Percentiles rank a stretch among this genome's conserved stretches.
Conservation (phyloP, 495 filamentous ascomycete species). For the Aspergillus nanangensis region DNA sequence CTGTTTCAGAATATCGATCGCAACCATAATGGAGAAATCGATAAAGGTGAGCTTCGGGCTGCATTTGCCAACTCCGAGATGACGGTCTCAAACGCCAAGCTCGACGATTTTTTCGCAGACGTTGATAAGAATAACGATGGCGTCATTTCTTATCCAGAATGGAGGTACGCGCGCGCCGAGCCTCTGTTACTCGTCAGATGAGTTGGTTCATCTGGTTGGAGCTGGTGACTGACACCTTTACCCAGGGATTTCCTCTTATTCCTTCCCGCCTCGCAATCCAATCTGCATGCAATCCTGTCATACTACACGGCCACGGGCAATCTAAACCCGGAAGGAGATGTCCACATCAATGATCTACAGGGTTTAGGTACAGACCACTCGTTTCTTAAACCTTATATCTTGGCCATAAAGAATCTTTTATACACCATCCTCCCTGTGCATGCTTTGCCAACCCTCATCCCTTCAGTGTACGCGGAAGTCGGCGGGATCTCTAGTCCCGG, state of each 20-base stretch:
- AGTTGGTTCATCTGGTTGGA: neutral
- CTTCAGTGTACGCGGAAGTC: constrained; percentile 36
- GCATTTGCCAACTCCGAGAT: constrained; percentile 80
- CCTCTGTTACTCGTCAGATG: neutral
- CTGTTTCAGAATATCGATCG: constrained; percentile 87
- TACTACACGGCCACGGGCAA: constrained; percentile 90
- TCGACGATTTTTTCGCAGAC: constrained; percentile 82
- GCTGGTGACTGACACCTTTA: neutral
- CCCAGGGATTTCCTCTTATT: constrained; percentile 90
- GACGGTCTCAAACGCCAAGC: constrained; percentile 66
- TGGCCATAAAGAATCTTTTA: constrained; percentile 35
- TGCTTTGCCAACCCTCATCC: constrained; percentile 34
- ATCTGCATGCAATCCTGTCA: constrained; percentile 79
- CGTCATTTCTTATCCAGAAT: constrained; percentile 87
- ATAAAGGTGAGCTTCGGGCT: constrained; percentile 72
- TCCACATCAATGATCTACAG: constrained; percentile 84
- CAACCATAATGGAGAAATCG: constrained; percentile 81
- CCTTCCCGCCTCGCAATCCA: constrained; percentile 67
- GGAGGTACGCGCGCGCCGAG: constrained; percentile 65
- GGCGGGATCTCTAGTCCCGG: constrained; percentile 18
- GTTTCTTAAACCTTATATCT: constrained; percentile 56
- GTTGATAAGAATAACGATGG: constrained; percentile 89
- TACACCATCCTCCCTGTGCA: constrained; percentile 37
- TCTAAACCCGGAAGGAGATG: constrained; percentile 92
- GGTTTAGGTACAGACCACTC: constrained; percentile 85